These are phyloP conservation scores for Trichoderma sp. DNA, from an alignment of 2,329 filamentous ascomycete species.

Conservation along the genomic window DNA sequence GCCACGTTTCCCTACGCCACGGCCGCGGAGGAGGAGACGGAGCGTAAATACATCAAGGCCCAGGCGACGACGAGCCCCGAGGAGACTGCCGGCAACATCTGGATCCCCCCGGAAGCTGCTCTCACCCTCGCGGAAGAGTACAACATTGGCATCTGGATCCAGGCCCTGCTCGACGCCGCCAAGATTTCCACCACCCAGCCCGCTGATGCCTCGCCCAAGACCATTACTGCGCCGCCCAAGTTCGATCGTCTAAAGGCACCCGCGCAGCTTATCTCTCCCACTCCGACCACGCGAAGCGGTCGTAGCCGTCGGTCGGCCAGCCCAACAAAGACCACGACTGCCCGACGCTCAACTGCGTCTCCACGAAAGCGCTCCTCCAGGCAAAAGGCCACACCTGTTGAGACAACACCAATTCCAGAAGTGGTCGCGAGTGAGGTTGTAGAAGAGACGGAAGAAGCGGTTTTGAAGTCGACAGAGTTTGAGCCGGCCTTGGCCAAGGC, in stretches of 20 bases:
- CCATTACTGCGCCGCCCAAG: slow-evolving; percentile 78
- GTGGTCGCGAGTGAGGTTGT: slow-evolving; percentile 37
- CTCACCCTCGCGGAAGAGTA: slow-evolving; percentile 86
- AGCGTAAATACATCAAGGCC: slow-evolving; percentile 83
- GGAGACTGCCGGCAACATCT: slow-evolving; percentile 94
- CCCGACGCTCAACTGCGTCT: slow-evolving; percentile 50
- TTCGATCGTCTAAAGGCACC: slow-evolving; percentile 60
- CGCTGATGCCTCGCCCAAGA: slow-evolving; percentile 69
- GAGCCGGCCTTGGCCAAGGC: slow-evolving; percentile 57
- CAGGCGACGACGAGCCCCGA: slow-evolving; percentile 80
- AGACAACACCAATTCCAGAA: slow-evolving; percentile 34
- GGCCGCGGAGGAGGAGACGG: slow-evolving; percentile 68
- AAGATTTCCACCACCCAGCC: slow-evolving; percentile 66
- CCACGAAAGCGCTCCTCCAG: slow-evolving; percentile 57
- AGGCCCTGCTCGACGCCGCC: slow-evolving; percentile 85
- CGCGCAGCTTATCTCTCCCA: slow-evolving; percentile 49
- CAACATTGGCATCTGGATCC: slow-evolving; percentile 81
- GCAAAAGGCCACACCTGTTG: slow-evolving; percentile 45
- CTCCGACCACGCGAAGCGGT: slow-evolving; percentile 49
- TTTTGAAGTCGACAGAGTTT: slow-evolving; percentile 52
- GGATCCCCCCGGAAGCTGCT: slow-evolving; percentile 84
- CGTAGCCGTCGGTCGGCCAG: slow-evolving; percentile 60
- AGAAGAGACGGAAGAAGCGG: slow-evolving; percentile 38
- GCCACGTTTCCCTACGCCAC: slow-evolving; percentile 81
- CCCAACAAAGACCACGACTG: slow-evolving; percentile 57